These are phyloP conservation scores for Plantago major DNA, from an alignment of 257 asterid species.

Conservation along the genomic window DNA sequence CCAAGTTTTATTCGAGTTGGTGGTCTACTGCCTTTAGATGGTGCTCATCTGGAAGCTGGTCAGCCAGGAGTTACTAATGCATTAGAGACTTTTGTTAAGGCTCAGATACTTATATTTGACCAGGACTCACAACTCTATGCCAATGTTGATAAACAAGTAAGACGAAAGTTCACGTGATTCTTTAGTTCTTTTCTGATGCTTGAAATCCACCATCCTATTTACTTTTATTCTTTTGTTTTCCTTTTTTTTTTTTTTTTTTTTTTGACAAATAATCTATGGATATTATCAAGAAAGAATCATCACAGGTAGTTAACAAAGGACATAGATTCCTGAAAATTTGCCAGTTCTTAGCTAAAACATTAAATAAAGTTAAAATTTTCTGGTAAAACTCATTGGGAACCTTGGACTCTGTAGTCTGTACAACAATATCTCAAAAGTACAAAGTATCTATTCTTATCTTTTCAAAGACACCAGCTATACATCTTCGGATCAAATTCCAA, in stretches of 20 bases:
- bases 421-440: too few relatives aligned
- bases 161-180: conserved; percentile 19
- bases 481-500: too few relatives aligned
- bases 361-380: too few relatives aligned
- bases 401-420: too few relatives aligned
- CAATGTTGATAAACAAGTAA: conserved; percentile 70
- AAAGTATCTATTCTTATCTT: too few relatives aligned
- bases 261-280: too few relatives aligned
- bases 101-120: conserved; percentile 74
- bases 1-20: conserved; percentile 67
- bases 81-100: conserved; percentile 84
- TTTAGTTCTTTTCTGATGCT: conserved; percentile 10
- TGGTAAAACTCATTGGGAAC: too few relatives aligned
- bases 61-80: conserved; percentile 42
- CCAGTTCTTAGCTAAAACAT: too few relatives aligned
- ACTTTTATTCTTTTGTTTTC: conserved; percentile 1
- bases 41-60: conserved; percentile 43
- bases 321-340: too few relatives aligned
- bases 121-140: conserved; percentile 66
- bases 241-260: background rate
- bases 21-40: conserved; percentile 65
- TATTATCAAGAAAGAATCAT: too few relatives aligned
- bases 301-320: too few relatives aligned
- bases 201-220: background rate
- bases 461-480: too few relatives aligned